These are phyloP conservation scores for Barnettozyma californica DNA, from an alignment of 805 yeast species.

Conservation along the genomic window DNA sequence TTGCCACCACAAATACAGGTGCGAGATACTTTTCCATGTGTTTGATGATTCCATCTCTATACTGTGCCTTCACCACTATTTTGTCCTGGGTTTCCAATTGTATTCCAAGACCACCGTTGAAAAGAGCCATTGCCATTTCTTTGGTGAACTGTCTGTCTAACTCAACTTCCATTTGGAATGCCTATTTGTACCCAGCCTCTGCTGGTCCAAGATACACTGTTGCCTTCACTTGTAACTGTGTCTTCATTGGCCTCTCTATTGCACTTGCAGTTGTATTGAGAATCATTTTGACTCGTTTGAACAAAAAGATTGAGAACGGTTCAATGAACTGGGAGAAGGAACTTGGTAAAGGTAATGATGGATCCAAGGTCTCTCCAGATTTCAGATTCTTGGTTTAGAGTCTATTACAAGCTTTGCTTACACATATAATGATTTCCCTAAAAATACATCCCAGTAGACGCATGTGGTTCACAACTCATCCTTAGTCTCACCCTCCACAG, in stretches of 20 bases:
- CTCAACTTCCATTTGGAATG: constrained; percentile 52
- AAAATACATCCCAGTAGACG: not conserved
- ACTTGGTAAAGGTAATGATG: constrained; percentile 39
- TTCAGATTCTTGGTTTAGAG: constrained; percentile 32
- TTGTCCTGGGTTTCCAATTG: constrained; percentile 53
- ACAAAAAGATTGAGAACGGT: constrained; percentile 38
- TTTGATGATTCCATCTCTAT: constrained; percentile 50
- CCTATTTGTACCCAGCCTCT: constrained; percentile 42
- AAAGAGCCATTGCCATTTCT: constrained; percentile 54
- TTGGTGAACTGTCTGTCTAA: constrained; percentile 52
- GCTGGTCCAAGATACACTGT: constrained; percentile 42
- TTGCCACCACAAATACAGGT: constrained; percentile 46
- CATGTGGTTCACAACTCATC: constrained; percentile 2
- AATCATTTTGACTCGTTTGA: constrained; percentile 33
- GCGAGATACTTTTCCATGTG: constrained; percentile 59
- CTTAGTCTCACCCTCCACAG: not conserved
- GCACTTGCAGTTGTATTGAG: constrained; percentile 34
- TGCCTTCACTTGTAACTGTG: constrained; percentile 46
- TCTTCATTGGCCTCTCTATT: constrained; percentile 38
- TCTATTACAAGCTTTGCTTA: not conserved
- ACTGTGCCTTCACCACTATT: constrained; percentile 47
- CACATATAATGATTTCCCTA: not conserved
- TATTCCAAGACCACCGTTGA: constrained; percentile 52
- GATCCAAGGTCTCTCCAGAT: constrained; percentile 36
- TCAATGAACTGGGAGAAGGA: constrained; percentile 47